phyloP scores from a whole-genome alignment of 1,284 basidiomycete species.

The Athelia psychrophila region DNA sequence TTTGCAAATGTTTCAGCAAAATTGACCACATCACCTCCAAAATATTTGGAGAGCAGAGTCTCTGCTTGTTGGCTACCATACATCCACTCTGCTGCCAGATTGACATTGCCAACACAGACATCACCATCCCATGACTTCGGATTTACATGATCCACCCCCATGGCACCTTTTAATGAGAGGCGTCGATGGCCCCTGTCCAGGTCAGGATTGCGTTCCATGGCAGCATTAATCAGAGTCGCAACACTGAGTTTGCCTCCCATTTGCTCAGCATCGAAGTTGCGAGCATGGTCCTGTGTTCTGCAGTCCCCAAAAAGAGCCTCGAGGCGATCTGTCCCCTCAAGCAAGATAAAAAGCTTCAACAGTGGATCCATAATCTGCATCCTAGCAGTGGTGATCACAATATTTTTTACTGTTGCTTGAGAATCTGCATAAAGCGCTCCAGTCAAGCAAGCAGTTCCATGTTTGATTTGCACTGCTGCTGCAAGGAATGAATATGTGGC shows the following conservation, averaged over 20 bases:
- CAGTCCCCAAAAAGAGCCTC: conserved; percentile 24
- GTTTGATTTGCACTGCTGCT: conserved; percentile 16
- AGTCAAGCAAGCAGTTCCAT: conserved; percentile 18
- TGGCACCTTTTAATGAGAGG: conserved; percentile 12
- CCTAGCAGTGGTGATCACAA: conserved; percentile 18
- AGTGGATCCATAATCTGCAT: conserved; percentile 14
- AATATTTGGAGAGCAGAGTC: conserved; percentile 12
- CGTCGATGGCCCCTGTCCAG: conserved; percentile 19
- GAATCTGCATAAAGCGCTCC: conserved; percentile 23
- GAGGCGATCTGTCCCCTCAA: conserved; percentile 28
- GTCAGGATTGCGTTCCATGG: conserved; percentile 22
- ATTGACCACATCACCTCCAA: conserved; percentile 9
- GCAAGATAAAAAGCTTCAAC: conserved; percentile 18
- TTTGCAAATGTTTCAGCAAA: conserved; percentile 10
- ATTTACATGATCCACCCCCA: conserved; percentile 27
- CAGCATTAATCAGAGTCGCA: conserved; percentile 18
- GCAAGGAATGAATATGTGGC: conserved; percentile 23
- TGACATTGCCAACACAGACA: conserved; percentile 19
- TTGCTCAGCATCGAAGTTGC: conserved; percentile 28
- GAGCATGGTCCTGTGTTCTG: conserved; percentile 27
- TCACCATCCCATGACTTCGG: conserved; percentile 26
- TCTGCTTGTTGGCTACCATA: conserved; percentile 13
- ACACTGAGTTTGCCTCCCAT: conserved; percentile 24
- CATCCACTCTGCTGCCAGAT: conserved; percentile 15
- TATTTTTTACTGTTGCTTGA: conserved; percentile 25